Conservation (phyloP, 2,329 filamentous ascomycete species). For the Curvularia spicifera region DNA sequence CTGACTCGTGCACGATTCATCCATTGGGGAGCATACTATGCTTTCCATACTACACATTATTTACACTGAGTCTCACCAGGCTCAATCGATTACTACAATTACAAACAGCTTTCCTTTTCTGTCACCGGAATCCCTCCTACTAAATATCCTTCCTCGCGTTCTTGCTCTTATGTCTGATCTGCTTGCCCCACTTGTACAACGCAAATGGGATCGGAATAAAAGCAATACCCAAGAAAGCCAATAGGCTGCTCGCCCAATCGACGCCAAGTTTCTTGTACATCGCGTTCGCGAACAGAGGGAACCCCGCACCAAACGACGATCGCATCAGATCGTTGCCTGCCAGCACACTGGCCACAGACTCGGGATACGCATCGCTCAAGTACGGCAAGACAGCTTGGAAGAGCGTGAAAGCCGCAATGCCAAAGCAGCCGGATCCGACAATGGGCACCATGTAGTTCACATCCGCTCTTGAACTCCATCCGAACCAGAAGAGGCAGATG, state of each 20-base stretch:
- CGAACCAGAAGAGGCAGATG: slow-evolving; percentile 54
- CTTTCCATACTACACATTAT: not conserved
- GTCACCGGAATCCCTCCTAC: not conserved
- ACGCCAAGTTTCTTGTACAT: slow-evolving; percentile 47
- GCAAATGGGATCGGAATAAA: slow-evolving; percentile 57
- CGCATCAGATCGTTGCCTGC: slow-evolving; percentile 56
- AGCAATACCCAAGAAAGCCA: slow-evolving; percentile 52
- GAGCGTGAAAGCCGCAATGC: slow-evolving; percentile 49
- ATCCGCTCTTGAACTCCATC: slow-evolving; percentile 41
- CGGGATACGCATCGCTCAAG: slow-evolving; percentile 52
- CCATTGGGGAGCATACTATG: too few species aligned
- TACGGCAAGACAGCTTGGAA: slow-evolving; percentile 58
- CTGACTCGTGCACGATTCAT: not conserved
- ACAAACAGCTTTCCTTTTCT: not conserved
- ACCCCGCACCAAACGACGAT: slow-evolving; percentile 50
- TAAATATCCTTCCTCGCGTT: slow-evolving; percentile 52
- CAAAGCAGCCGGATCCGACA: slow-evolving; percentile 50
- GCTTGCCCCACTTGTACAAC: slow-evolving; percentile 52
- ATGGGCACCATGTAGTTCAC: slow-evolving; percentile 53
- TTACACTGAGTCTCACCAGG: not conserved
- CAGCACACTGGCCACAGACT: slow-evolving; percentile 53
- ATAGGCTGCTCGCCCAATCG: slow-evolving; percentile 50
- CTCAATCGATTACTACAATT: not conserved
- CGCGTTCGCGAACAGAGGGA: slow-evolving; percentile 48
- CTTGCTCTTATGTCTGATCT: slow-evolving; percentile 51